Evolutionary conservation across 2,329 filamentous ascomycete species (phyloP).

Genomic region (Microdochium bolleyi): DNA sequence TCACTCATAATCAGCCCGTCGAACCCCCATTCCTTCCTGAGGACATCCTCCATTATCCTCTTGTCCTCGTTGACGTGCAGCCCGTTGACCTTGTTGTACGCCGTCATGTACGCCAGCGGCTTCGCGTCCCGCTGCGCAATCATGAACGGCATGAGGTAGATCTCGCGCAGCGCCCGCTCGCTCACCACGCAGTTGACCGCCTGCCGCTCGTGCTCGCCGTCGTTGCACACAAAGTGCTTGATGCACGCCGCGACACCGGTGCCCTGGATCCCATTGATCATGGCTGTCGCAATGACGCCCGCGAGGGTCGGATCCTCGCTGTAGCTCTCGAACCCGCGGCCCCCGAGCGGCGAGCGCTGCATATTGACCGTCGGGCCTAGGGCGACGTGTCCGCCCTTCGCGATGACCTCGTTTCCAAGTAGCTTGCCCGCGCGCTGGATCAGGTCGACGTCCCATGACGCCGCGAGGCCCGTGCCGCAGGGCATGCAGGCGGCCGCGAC

Average conservation of each 20-base stretch:
- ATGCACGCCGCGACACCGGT: slow-evolving; percentile 27
- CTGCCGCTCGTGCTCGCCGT: slow-evolving; percentile 61
- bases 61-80: slow-evolving; percentile 50
- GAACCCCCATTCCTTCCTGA: slow-evolving; percentile 53
- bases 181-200: slow-evolving; percentile 56
- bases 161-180: slow-evolving; percentile 58
- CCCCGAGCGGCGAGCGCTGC: slow-evolving; percentile 36
- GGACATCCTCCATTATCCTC: slow-evolving; percentile 45
- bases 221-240: slow-evolving; percentile 45
- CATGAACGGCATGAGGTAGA: slow-evolving; percentile 68
- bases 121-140: slow-evolving; percentile 45
- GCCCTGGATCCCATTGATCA: slow-evolving; percentile 33
- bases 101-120: slow-evolving; percentile 62
- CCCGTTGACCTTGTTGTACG: slow-evolving; percentile 61
- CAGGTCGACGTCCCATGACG: slow-evolving; percentile 17
- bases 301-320: slow-evolving; percentile 56
- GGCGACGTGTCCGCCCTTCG: slow-evolving; percentile 10
- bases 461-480: slow-evolving; percentile 13
- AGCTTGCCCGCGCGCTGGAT: slow-evolving; percentile 13
- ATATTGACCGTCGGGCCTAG: slow-evolving; percentile 7
- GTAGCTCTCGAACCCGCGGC: slow-evolving; percentile 64
- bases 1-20: slow-evolving; percentile 35
- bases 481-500: slow-evolving; percentile 9
- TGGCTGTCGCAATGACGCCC: slow-evolving; percentile 40
- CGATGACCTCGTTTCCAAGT: slow-evolving; percentile 15